Conservation (phyloP, 192 early-diverging fungal genomes). For the Chytriomyces sp. region DNA sequence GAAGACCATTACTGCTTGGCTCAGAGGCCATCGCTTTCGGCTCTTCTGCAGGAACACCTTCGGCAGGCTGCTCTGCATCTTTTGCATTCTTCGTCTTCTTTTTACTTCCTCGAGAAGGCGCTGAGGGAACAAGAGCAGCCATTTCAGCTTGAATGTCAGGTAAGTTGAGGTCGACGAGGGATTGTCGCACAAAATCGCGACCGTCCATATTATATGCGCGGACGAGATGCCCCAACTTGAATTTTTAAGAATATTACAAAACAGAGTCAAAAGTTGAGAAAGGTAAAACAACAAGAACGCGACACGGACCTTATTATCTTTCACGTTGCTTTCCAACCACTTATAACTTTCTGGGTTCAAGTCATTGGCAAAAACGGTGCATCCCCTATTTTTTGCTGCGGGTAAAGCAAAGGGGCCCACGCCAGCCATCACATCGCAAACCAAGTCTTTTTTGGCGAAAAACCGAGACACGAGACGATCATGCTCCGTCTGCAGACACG, state of each 20-base stretch:
- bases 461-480: constrained; percentile 78
- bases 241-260: too few relatives aligned
- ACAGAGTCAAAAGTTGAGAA: neutral
- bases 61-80: neutral
- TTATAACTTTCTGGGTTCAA: constrained; percentile 90
- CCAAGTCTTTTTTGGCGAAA: constrained; percentile 71
- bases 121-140: constrained; percentile 36
- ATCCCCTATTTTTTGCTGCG: constrained; percentile 77
- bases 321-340: constrained; percentile 81
- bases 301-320: constrained; percentile 76
- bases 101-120: neutral
- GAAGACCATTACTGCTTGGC: constrained; percentile 13
- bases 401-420: constrained; percentile 96
- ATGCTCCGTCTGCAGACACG: constrained; percentile 92
- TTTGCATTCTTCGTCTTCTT: constrained; percentile 21
- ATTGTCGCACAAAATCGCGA: constrained; percentile 82
- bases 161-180: constrained; percentile 67
- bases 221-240: constrained; percentile 68
- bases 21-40: constrained; percentile 27
- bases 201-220: constrained; percentile 88
- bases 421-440: constrained; percentile 98
- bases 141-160: constrained; percentile 37
- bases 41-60: neutral
- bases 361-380: constrained; percentile 95
- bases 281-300: neutral